Percentiles rank a stretch among this genome's conserved stretches.
Evolutionary conservation across 306 rosid species (phyloP).

Genomic region (Cucumis hystrix): DNA sequence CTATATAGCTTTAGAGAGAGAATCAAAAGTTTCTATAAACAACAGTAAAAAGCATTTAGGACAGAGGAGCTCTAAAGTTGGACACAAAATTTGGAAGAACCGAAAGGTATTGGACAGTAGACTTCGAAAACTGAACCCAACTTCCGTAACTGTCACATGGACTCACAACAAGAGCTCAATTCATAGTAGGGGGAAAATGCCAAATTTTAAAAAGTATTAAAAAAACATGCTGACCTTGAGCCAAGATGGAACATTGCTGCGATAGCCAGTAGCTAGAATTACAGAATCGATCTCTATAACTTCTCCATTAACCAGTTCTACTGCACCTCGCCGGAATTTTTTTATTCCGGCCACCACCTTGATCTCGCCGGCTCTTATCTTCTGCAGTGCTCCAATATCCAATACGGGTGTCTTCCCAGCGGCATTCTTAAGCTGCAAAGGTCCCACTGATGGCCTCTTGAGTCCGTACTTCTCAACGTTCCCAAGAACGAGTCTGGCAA

Average conservation of each 20-base stretch:
- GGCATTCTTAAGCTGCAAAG: slow-evolving; percentile 62
- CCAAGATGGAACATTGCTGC: slow-evolving; percentile 98
- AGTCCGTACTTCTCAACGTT: slow-evolving; percentile 54
- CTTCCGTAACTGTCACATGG: slow-evolving; percentile 36
- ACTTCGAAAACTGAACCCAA: slow-evolving; percentile 3
- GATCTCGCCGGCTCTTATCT: slow-evolving; percentile 55
- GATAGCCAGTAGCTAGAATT: slow-evolving; percentile 84
- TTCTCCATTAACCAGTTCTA: slow-evolving; percentile 58
- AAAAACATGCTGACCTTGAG: slow-evolving; percentile 46
- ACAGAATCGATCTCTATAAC: slow-evolving; percentile 58
- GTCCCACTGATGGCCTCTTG: slow-evolving; percentile 57
- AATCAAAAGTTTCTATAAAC: neutral
- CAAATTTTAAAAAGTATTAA: neutral
- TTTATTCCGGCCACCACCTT: slow-evolving; percentile 78
- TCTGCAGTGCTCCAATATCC: slow-evolving; percentile 71
- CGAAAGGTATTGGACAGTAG: neutral
- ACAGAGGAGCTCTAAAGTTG: neutral
- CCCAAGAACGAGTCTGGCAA: slow-evolving; percentile 50
- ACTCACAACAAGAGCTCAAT: slow-evolving; percentile 15
- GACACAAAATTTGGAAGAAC: neutral
- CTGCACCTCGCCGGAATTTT: slow-evolving; percentile 46
- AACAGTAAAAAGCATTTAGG: neutral
- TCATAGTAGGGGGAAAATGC: neutral
- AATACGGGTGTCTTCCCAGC: slow-evolving; percentile 82
- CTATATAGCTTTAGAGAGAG: neutral